Percentiles rank a stretch among this genome's conserved stretches.
Evolutionary conservation across 148 eudicot genomes (phyloP).

Genomic region (Chenopodium suecicum): DNA sequence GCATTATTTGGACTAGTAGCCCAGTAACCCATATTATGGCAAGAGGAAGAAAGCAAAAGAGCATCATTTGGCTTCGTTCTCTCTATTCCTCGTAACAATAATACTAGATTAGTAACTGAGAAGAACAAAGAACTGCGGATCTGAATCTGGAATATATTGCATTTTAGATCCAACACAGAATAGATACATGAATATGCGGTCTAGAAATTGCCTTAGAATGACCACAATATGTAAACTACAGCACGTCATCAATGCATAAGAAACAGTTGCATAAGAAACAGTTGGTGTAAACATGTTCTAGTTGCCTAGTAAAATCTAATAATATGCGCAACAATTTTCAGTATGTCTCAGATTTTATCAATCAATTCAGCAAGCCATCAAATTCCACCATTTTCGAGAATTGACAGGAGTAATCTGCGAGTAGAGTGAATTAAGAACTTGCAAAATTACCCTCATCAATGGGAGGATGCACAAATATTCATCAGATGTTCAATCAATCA

Average conservation of each 20-base stretch:
- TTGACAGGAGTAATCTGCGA: background rate
- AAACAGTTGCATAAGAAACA: conserved; percentile 7
- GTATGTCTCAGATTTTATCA: background rate
- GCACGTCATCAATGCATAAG: background rate
- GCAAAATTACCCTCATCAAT: background rate
- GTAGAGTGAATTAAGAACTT: background rate
- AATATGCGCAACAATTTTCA: background rate
- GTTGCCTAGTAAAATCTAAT: background rate
- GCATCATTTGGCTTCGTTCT: too few relatives aligned
- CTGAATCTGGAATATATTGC: background rate
- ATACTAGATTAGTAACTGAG: too few relatives aligned
- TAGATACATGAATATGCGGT: background rate
- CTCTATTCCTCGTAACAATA: too few relatives aligned
- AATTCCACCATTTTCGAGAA: background rate
- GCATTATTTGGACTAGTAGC: too few relatives aligned
- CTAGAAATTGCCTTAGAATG: background rate
- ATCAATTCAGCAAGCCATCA: background rate
- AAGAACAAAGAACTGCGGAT: too few relatives aligned
- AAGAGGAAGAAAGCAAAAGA: too few relatives aligned
- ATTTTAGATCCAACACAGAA: background rate
- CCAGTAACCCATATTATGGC: too few relatives aligned
- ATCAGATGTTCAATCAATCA: background rate
- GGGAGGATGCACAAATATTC: background rate
- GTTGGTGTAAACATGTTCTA: background rate
- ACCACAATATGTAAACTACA: conserved; percentile 2